Conservation (phyloP, 495 filamentous ascomycete species). For the Penicillium psychrofluorescens region DNA sequence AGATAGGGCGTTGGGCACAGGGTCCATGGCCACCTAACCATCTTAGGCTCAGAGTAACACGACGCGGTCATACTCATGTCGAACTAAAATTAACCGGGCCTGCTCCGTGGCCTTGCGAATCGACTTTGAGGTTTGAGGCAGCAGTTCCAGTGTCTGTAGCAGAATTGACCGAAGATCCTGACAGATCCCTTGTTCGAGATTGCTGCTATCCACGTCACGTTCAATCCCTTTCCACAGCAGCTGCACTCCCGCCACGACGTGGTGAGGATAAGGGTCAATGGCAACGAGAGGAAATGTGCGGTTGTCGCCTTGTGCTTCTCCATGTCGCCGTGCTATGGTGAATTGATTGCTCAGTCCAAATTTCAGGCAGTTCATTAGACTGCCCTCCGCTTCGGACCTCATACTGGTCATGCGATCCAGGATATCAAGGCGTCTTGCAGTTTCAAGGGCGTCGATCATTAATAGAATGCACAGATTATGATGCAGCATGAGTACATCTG, state of each 20-base stretch:
- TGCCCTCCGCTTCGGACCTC: constrained; percentile 10
- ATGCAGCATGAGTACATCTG: constrained; percentile 11
- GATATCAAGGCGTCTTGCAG: constrained; percentile 8
- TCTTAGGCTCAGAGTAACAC: too few relatives aligned
- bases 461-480: constrained; percentile 11
- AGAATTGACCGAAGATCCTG: constrained; percentile 7
- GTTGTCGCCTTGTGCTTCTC: background rate
- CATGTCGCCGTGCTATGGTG: constrained; percentile 1
- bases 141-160: constrained; percentile 7
- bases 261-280: constrained; percentile 14
- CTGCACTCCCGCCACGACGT: constrained; percentile 11
- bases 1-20: too few relatives aligned
- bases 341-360: constrained; percentile 13
- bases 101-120: constrained; percentile 8
- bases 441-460: constrained; percentile 9
- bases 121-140: constrained; percentile 12
- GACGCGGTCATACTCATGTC: too few relatives aligned
- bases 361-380: constrained; percentile 9
- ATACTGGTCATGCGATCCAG: constrained; percentile 8
- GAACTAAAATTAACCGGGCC: background rate
- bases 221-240: constrained; percentile 13
- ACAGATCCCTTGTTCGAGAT: constrained; percentile 4
- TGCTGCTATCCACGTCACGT: constrained; percentile 5
- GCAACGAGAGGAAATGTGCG: constrained; percentile 6
- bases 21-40: too few relatives aligned